A percentile compares a stretch with the other conserved stretches of the same genome.
phyloP scores from a whole-genome alignment of 768 basidiomycete species.

The Dictyophora rubrovolvata region DNA sequence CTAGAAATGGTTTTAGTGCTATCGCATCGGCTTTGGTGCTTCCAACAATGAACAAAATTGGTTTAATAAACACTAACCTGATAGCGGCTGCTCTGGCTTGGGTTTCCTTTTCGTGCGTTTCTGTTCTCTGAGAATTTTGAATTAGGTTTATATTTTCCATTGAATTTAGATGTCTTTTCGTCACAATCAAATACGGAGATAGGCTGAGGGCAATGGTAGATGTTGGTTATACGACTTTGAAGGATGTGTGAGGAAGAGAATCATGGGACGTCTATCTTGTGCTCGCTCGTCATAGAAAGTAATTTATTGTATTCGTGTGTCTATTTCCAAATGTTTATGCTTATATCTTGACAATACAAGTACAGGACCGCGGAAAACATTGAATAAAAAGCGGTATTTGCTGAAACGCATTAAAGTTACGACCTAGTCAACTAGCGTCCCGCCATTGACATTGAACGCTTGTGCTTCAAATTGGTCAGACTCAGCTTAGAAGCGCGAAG shows the following conservation, averaged over 20 bases:
- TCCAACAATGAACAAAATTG: slow-evolving; percentile 43
- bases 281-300: no score
- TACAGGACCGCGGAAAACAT: no score
- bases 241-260: background rate
- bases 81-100: slow-evolving; percentile 35
- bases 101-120: slow-evolving; percentile 42
- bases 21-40: slow-evolving; percentile 35
- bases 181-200: slow-evolving; percentile 46
- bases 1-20: slow-evolving; percentile 35
- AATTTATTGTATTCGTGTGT: no score
- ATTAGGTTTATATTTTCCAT: background rate
- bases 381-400: no score
- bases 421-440: background rate
- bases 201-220: slow-evolving; percentile 48
- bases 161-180: slow-evolving; percentile 34
- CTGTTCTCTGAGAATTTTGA: background rate
- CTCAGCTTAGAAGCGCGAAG: no score
- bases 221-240: slow-evolving; percentile 30
- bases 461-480: background rate
- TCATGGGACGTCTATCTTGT: no score
- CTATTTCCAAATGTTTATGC: no score
- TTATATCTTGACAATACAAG: no score
- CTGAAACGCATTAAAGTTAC: no score
- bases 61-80: slow-evolving; percentile 40
- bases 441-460: background rate